Evolutionary conservation across 179 eudicot genomes (phyloP), one percentile per base, ranked within the genome.

Genomic region (Corrigiola litoralis): DNA sequence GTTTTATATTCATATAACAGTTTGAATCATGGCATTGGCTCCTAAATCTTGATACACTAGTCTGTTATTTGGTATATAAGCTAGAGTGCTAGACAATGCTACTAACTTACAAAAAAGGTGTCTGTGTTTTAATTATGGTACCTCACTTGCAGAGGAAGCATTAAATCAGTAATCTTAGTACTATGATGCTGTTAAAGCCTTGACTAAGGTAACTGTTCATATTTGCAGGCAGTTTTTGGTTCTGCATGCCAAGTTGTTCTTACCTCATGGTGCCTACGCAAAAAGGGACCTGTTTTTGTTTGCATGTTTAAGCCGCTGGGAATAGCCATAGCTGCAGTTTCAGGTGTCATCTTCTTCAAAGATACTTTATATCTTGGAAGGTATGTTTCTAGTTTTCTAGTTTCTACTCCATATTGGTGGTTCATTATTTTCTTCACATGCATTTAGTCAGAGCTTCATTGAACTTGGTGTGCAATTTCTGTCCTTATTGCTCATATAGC

Each of bases 281-380:
- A 29, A 63, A 80, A 76, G 74, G 81, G 84, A 21, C 84, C 84
- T 59, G 84, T 80, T 67, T 77, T 77, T 58, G 84, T 80, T 71
- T 76, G 78, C 63, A 77, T 80, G 84, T 80, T 80, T 32, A 77
- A 77, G 65, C 84, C 84, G 28, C 34, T 80, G 36, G 84, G 84
- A 31, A 63, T 80, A 41, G 81, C 70, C 47, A 77, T 80, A n/a
- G 79, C 84, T 48, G 76, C 70, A 52, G 31, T 65, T 38, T 61
- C 69, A 20, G 81, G 74, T 48, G 79, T 76, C 58, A 29, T 74
- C 16, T 73, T 74, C 62, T 77, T 57, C 36, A 63, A 69, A 21
- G 95, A 87, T 51, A 72, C 74, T 23, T 57, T 90, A 37, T 57
- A 71, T 75, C 84, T 84, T 37, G 95, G 95, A 78, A 81, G 90